Evolutionary conservation across 306 rosid genomes (phyloP).

Genomic region (Carpinus fangiana): DNA sequence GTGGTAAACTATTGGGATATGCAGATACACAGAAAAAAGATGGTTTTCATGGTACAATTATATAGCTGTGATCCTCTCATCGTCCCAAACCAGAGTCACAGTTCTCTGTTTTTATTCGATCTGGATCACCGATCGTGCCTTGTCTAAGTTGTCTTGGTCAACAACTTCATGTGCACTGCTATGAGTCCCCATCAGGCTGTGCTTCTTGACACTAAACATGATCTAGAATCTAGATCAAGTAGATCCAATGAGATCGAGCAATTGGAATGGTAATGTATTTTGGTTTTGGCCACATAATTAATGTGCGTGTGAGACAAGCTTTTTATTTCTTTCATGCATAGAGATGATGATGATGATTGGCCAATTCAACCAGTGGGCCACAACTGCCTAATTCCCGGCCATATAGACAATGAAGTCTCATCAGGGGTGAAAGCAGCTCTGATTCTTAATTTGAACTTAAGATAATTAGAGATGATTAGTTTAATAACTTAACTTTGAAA

Average conservation of each 20-base stretch:
- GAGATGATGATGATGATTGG: neutral
- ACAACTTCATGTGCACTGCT: constrained; percentile 27
- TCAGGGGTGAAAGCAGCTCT: too few species aligned
- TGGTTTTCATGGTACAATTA: neutral
- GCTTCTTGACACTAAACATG: neutral
- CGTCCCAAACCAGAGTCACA: neutral
- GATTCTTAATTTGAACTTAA: too few species aligned
- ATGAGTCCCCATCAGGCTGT: neutral
- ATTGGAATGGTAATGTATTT: neutral
- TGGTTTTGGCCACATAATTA: neutral
- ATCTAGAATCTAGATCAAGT: neutral
- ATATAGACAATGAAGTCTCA: too few species aligned
- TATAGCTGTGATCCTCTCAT: constrained; percentile 28
- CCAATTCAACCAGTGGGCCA: neutral
- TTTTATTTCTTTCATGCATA: neutral
- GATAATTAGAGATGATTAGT: neutral
- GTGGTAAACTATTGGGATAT: too few species aligned
- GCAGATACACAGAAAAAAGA: constrained; percentile 3
- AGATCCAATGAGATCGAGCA: too few species aligned
- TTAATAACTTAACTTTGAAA: neutral
- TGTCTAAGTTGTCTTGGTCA: neutral
- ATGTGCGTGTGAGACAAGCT: neutral
- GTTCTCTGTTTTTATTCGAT: neutral
- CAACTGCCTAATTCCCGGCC: too few species aligned
- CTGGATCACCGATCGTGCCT: too few species aligned